These are phyloP conservation scores for Hymenoscyphus albidus DNA, from an alignment of 2,329 filamentous ascomycete species.

Conservation along the genomic window DNA sequence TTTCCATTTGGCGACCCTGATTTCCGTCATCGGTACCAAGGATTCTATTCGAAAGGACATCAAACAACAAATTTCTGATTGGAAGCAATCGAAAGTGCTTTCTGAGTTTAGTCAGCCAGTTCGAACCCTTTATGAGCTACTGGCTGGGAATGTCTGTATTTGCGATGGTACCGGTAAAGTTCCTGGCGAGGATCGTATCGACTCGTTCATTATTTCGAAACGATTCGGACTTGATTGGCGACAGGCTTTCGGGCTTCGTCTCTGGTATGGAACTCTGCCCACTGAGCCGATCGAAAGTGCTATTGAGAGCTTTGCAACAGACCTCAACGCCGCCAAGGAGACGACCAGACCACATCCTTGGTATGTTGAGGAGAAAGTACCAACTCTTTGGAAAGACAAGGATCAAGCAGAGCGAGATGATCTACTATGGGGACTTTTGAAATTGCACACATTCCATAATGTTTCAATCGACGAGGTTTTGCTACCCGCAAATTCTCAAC, in stretches of 20 bases:
- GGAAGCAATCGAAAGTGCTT: constrained; percentile 77
- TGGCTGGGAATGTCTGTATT: constrained; percentile 81
- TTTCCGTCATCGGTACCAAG: constrained; percentile 77
- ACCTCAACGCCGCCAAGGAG: constrained; percentile 69
- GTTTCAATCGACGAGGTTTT: constrained; percentile 66
- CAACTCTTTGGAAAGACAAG: constrained; percentile 57
- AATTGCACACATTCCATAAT: constrained; percentile 67
- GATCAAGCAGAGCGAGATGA: constrained; percentile 63
- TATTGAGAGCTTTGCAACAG: constrained; percentile 67
- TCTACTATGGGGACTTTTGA: constrained; percentile 81
- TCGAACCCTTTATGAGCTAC: constrained; percentile 82
- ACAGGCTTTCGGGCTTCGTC: constrained; percentile 82
- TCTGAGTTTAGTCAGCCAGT: constrained; percentile 84
- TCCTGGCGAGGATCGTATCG: constrained; percentile 73
- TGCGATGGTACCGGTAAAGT: constrained; percentile 72
- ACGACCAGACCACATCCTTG: constrained; percentile 65
- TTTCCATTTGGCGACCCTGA: constrained; percentile 77
- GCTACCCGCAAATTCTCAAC: constrained; percentile 70
- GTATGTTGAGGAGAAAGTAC: constrained; percentile 59
- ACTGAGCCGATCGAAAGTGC: constrained; percentile 69
- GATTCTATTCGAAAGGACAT: constrained; percentile 69
- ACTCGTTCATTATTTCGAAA: constrained; percentile 76
- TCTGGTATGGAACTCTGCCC: constrained; percentile 78
- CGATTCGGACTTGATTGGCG: constrained; percentile 89
- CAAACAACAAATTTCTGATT: constrained; percentile 73